Evolutionary conservation across 257 asterid genomes (phyloP).

Genomic region (Linaria vulgaris): DNA sequence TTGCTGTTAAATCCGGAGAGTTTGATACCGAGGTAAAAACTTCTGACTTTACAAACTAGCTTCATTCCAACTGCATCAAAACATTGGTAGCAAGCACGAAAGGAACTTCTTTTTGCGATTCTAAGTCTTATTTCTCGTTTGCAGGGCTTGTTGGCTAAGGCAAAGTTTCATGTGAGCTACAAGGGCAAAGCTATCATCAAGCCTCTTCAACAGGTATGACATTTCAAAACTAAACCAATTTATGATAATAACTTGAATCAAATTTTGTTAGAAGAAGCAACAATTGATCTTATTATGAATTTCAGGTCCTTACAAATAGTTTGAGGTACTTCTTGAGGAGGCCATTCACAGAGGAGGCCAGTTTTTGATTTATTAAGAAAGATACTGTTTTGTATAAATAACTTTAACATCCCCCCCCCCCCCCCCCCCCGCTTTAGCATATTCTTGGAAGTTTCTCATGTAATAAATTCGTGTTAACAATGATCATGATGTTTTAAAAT

Average conservation of each 20-base stretch:
- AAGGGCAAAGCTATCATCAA: conserved; percentile 77
- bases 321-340: conserved; percentile 79
- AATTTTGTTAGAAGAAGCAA: not conserved
- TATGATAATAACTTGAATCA: not conserved
- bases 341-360: conserved; percentile 81
- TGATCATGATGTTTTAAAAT: too few species aligned
- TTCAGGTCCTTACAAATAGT: conserved; percentile 86
- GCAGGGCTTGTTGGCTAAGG: conserved; percentile 95
- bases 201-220: conserved; percentile 88
- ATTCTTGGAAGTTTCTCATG: too few species aligned
- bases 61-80: too few species aligned
- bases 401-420: too few species aligned
- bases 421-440: too few species aligned
- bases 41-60: not conserved
- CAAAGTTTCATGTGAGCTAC: conserved; percentile 92
- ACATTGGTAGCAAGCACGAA: too few species aligned
- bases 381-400: too few species aligned
- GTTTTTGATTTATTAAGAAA: conserved; percentile 48
- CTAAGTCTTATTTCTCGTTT: not conserved
- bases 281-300: not conserved
- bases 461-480: too few species aligned
- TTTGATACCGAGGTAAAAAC: conserved; percentile 86
- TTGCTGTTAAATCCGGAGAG: conserved; percentile 85
- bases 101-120: too few species aligned
- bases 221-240: not conserved